These are phyloP conservation scores for Silene vulgaris DNA, from an alignment of 179 eudicot genomes.

Conservation along the genomic window DNA sequence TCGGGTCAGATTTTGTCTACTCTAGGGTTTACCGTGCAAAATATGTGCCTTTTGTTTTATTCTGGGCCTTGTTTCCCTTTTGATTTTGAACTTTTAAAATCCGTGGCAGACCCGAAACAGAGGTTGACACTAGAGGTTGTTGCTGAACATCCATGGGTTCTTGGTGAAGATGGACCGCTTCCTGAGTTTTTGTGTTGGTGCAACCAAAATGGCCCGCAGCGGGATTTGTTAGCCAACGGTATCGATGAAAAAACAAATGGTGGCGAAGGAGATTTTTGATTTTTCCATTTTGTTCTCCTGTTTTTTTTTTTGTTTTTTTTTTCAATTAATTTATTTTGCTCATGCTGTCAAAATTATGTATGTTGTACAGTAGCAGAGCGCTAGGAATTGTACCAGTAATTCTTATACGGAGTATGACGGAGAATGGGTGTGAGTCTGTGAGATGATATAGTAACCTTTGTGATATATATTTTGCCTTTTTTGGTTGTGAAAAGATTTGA, in stretches of 20 bases:
- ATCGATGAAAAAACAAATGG: constrained; percentile 8
- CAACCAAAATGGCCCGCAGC: constrained; percentile 40
- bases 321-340: neutral
- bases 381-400: constrained; percentile 24
- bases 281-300: constrained; percentile 6
- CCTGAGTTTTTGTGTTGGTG: constrained; percentile 85
- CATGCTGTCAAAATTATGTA: constrained; percentile 20
- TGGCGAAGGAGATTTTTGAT: constrained; percentile 13
- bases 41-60: neutral
- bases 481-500: neutral
- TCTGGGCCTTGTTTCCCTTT: neutral
- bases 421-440: constrained; percentile 1
- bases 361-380: constrained; percentile 30
- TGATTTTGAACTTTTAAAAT: constrained; percentile 6
- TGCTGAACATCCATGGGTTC: constrained; percentile 74
- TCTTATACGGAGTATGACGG: neutral
- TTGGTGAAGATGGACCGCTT: constrained; percentile 66
- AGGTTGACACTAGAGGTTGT: constrained; percentile 62
- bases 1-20: no score
- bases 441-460: constrained; percentile 6
- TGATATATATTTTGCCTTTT: neutral
- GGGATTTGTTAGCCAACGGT: constrained; percentile 27
- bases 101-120: constrained; percentile 56
- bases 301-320: neutral
- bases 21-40: neutral